Evolutionary conservation across 2,329 filamentous ascomycete species (phyloP).

Genomic region (Cladobotryum protrusum): DNA sequence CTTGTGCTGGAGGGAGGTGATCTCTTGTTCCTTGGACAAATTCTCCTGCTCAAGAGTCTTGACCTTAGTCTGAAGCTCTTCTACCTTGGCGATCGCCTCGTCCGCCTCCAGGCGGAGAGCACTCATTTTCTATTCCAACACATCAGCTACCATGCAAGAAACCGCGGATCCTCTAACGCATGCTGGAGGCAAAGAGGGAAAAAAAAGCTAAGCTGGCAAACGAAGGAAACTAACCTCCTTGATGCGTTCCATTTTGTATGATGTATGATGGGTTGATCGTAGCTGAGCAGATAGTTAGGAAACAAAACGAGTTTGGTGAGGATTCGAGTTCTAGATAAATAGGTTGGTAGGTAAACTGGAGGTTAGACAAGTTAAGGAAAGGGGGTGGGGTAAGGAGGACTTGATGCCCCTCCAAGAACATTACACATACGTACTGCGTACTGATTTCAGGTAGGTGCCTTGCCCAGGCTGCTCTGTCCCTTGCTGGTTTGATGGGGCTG

Average conservation of each 20-base stretch:
- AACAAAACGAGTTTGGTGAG: slow-evolving; percentile 3
- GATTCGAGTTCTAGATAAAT: slow-evolving; percentile 19
- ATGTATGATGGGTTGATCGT: slow-evolving; percentile 23
- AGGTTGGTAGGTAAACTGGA: slow-evolving; percentile 25
- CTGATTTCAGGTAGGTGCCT: neutral
- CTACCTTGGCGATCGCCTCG: slow-evolving; percentile 70
- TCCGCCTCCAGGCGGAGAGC: slow-evolving; percentile 91
- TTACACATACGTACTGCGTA: neutral
- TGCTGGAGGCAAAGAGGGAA: slow-evolving; percentile 10
- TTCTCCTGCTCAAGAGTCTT: slow-evolving; percentile 93
- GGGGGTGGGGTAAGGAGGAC: slow-evolving; percentile 25
- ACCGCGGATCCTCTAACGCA: slow-evolving; percentile 1
- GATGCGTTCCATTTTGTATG: slow-evolving; percentile 71
- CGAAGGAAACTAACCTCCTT: slow-evolving; percentile 64
- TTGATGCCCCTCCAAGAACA: slow-evolving; percentile 30
- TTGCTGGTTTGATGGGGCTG: slow-evolving; percentile 12
- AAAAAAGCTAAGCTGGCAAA: too few species aligned
- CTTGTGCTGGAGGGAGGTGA: slow-evolving; percentile 93
- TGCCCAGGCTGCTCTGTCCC: neutral
- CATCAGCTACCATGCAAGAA: slow-evolving; percentile 9
- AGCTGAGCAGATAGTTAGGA: neutral
- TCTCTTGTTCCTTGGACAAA: slow-evolving; percentile 94
- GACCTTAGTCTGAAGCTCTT: slow-evolving; percentile 81
- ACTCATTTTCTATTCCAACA: slow-evolving; percentile 72
- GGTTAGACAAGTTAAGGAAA: slow-evolving; percentile 22